A percentile compares a stretch with the other conserved stretches of the same genome.
Evolutionary conservation across 1,139 yeast species (phyloP).

Genomic region (Zygosaccharomyces sapae): DNA sequence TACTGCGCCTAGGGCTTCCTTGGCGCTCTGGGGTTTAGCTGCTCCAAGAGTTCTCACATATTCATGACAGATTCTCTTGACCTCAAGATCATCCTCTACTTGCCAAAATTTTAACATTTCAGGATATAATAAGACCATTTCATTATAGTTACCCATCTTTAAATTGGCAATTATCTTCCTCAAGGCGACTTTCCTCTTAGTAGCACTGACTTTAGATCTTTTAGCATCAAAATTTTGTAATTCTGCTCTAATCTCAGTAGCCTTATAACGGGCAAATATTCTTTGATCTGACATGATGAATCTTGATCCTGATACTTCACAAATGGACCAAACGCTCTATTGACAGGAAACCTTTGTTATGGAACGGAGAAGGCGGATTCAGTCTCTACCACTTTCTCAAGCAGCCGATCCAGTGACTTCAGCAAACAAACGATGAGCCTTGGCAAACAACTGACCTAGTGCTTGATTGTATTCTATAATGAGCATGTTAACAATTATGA

Average conservation of each 20-base stretch:
- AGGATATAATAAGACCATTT: constrained; percentile 62
- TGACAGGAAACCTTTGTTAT: neutral
- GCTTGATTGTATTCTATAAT: neutral
- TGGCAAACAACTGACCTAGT: neutral
- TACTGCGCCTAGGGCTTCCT: constrained; percentile 55
- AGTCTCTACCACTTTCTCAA: neutral
- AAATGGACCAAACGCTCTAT: neutral
- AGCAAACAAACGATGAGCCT: neutral
- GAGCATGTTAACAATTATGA: neutral
- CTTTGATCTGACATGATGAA: constrained; percentile 32
- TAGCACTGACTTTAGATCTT: constrained; percentile 29
- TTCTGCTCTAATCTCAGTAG: constrained; percentile 37
- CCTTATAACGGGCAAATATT: constrained; percentile 31
- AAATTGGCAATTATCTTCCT: constrained; percentile 79
- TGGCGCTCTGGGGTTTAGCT: constrained; percentile 53
- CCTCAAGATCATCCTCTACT: constrained; percentile 59
- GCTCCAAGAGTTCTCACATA: constrained; percentile 60
- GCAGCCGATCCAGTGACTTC: neutral
- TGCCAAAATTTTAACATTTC: constrained; percentile 62
- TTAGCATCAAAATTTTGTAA: constrained; percentile 37
- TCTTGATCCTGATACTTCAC: neutral
- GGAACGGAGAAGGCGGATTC: neutral
- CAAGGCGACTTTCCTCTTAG: constrained; percentile 56
- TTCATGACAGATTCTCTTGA: constrained; percentile 62
- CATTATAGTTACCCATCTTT: constrained; percentile 69